Percentiles rank a stretch among this genome's conserved stretches.
phyloP scores from a whole-genome alignment of 2,329 filamentous ascomycete species.

The Xylariomycetidae sp. region DNA sequence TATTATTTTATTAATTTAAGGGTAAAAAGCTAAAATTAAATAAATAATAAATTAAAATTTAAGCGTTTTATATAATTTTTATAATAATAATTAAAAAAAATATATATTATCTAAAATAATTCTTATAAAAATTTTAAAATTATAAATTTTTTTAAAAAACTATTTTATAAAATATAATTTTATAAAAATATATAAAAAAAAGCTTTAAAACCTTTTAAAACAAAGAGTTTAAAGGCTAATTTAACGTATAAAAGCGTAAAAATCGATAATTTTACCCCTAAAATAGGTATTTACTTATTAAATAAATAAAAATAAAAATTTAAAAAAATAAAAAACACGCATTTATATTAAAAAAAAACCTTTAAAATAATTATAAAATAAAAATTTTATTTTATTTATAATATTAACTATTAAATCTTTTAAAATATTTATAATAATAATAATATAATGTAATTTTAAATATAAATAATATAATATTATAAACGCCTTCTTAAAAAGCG shows the following conservation, averaged over 20 bases:
- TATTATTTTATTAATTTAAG: no score
- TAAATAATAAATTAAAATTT: neutral
- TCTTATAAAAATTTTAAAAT: neutral
- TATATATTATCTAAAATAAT: neutral
- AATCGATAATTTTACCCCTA: neutral
- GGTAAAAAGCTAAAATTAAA: slow-evolving; percentile 1
- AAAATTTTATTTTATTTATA: no score
- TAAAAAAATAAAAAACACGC: no score
- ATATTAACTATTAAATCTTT: no score
- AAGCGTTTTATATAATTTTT: no score
- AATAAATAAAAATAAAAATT: neutral
- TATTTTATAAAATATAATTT: neutral
- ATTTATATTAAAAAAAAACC: neutral
- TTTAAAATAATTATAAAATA: no score
- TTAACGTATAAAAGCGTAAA: slow-evolving; percentile 1
- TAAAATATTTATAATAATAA: no score
- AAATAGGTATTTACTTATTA: neutral
- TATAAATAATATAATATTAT: no score
- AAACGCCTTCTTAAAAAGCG: no score
- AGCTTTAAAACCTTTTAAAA: no score
- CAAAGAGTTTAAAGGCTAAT: neutral
- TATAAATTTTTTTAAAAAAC: neutral
- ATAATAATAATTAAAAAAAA: no score
- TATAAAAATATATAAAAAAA: neutral
- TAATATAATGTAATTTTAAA: no score